These are phyloP conservation scores for Saturnispora diversa DNA, from an alignment of 805 yeast genomes.

Conservation along the genomic window DNA sequence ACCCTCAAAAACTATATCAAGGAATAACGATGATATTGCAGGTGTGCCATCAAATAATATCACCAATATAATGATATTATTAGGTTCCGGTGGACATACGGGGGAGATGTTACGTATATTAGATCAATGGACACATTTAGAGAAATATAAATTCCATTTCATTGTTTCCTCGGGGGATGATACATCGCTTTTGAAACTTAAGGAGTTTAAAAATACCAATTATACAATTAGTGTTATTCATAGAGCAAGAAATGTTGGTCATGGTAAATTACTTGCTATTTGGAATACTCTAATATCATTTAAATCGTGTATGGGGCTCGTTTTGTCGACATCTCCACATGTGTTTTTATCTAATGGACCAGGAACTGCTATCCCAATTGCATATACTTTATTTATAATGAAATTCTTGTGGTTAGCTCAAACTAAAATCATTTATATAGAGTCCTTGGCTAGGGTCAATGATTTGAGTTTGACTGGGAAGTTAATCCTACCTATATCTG, in stretches of 20 bases:
- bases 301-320: constrained; percentile 16
- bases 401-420: constrained; percentile 39
- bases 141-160: constrained; percentile 23
- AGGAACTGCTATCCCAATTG: constrained; percentile 69
- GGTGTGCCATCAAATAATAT: no score
- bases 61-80: constrained; percentile 33
- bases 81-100: constrained; percentile 96
- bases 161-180: constrained; percentile 39
- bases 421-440: constrained; percentile 68
- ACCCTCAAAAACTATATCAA: background rate
- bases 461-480: constrained; percentile 69
- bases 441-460: constrained; percentile 77
- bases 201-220: constrained; percentile 28
- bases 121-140: constrained; percentile 27
- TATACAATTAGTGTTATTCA: constrained; percentile 26
- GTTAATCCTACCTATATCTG: constrained; percentile 60
- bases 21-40: no score
- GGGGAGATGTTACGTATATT: constrained; percentile 87
- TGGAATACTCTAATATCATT: constrained; percentile 30
- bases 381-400: constrained; percentile 45
- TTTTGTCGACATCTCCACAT: constrained; percentile 21
- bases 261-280: constrained; percentile 27
- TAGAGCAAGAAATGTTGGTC: constrained; percentile 34
- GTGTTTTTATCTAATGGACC: constrained; percentile 60
- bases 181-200: constrained; percentile 36